Evolutionary conservation across 768 basidiomycete species (phyloP), one percentile per base, ranked within the genome.

Genomic region (Calocybe indica): DNA sequence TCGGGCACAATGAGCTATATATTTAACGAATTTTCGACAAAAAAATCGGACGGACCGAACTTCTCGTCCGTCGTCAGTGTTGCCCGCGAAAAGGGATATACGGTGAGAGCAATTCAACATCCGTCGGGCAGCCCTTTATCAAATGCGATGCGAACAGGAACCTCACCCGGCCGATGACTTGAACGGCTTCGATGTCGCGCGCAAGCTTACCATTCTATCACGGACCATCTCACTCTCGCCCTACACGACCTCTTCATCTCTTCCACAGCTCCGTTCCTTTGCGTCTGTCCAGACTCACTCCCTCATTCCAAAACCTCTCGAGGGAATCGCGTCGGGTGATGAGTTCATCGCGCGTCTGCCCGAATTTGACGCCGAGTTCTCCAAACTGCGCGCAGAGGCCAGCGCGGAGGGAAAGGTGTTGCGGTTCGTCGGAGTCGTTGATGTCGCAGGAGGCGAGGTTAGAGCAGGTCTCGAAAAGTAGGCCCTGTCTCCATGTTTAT

Each of bases 1-100:
- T 93, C 90, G 5, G 96, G 96, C 7, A 99, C 96, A 2, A 82
- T 99, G 76, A 92, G 88, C 62, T 99, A 98, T 71, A 98, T 99
- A 70, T 99, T 99, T 78, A 98, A 98, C 70, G 83, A 92, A 52
- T 91, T 93, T 70, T 85, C 89, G 2, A 84, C 81, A 4, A 82
- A 80, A 1, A 74, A 76, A 40, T 68, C 81, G 5, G 77, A 78
- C 42, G 86, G 85, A 0, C 83, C 85, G 1, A 69, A 71, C 29
- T 98, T 99, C 69, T 95, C 92, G 5, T 83, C 89, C 22, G 85
- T 98, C 33, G 95, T 99, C 47, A 79, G 79, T 49, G 65, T 83
- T 34, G 96, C 96, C 5, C 85, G 91, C 41, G 87, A 89, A 58
- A 89, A 91, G 56, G 96, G 96, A 1, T 99, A 94, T 68, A 99